Evolutionary conservation across 202 grass and related monocot genomes (phyloP).

Genomic region (Carex sylvatica): DNA sequence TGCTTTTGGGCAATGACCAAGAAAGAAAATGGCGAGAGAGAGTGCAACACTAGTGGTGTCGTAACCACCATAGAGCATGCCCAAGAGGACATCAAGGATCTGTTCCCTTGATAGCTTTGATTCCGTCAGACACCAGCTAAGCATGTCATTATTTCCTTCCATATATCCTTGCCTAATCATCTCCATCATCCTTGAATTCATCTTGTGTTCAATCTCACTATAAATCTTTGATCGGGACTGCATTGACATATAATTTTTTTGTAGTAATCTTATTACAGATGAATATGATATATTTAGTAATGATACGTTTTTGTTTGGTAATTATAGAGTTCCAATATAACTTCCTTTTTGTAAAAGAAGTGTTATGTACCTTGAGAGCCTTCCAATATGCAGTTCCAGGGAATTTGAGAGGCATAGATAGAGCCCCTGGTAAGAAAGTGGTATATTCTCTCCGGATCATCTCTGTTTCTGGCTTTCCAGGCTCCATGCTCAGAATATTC

Average conservation of each 20-base stretch:
- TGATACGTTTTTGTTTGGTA: too few species aligned
- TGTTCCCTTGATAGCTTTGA: slow-evolving; percentile 24
- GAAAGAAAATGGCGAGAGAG: slow-evolving; percentile 27
- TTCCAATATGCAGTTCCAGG: slow-evolving; percentile 39
- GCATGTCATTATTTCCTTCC: slow-evolving; percentile 13
- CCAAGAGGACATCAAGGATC: slow-evolving; percentile 26
- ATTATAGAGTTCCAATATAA: background rate
- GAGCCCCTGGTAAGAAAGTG: slow-evolving; percentile 29
- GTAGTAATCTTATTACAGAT: background rate
- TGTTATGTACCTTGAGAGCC: slow-evolving; percentile 26
- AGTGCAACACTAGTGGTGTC: slow-evolving; percentile 17
- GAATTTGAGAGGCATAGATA: slow-evolving; percentile 27
- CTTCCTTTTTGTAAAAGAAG: background rate
- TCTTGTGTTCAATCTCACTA: background rate
- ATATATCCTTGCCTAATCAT: background rate
- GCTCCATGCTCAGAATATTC: slow-evolving; percentile 31
- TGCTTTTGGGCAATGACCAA: slow-evolving; percentile 21
- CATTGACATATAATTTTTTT: background rate
- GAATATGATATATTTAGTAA: background rate
- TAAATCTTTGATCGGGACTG: slow-evolving; percentile 17
- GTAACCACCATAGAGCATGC: slow-evolving; percentile 29
- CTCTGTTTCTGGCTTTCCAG: slow-evolving; percentile 6
- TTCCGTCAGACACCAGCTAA: slow-evolving; percentile 25
- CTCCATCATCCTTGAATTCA: slow-evolving; percentile 16
- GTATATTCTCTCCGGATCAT: slow-evolving; percentile 26